These are phyloP conservation scores for Aspergillus ostianus DNA, from an alignment of 495 filamentous ascomycete species.

Conservation along the genomic window DNA sequence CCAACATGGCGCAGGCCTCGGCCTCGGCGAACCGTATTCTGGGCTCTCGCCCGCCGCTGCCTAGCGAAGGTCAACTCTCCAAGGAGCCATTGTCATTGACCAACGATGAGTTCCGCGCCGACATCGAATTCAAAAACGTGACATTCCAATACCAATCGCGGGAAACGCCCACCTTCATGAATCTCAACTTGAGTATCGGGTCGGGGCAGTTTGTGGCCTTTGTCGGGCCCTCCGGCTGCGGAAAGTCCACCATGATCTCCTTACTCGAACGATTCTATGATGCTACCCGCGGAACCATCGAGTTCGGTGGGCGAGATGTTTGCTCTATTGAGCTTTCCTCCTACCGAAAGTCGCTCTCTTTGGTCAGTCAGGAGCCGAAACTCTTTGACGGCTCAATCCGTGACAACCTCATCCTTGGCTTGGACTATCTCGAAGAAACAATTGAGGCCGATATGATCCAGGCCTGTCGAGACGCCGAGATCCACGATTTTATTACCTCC, in stretches of 20 bases:
- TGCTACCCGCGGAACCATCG: conserved; percentile 49
- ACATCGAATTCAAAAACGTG: conserved; percentile 45
- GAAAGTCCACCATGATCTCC: conserved; percentile 68
- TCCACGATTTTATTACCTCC: conserved; percentile 60
- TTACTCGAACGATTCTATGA: conserved; percentile 67
- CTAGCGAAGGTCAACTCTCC: neutral
- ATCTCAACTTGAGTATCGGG: conserved; percentile 45
- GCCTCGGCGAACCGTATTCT: conserved; percentile 57
- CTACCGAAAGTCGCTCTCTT: conserved; percentile 53
- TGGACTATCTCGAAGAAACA: conserved; percentile 12
- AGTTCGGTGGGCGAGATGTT: conserved; percentile 51
- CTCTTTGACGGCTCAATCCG: conserved; percentile 59
- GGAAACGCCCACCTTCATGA: conserved; percentile 47
- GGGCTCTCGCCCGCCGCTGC: conserved; percentile 8
- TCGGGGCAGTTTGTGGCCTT: conserved; percentile 67
- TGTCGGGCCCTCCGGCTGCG: conserved; percentile 71
- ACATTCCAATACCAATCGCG: conserved; percentile 60
- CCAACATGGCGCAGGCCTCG: conserved; percentile 55
- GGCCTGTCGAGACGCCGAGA: conserved; percentile 59
- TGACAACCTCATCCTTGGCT: conserved; percentile 58
- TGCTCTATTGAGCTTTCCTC: conserved; percentile 32
- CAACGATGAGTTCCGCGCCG: neutral
- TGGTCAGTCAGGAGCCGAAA: conserved; percentile 61
- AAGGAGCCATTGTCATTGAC: neutral
- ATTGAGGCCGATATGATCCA: conserved; percentile 50